Percentiles rank a stretch among this genome's conserved stretches.
These are phyloP conservation scores for Oryza glaberrima DNA, from an alignment of 176 grass and related monocot species.

Conservation along the genomic window DNA sequence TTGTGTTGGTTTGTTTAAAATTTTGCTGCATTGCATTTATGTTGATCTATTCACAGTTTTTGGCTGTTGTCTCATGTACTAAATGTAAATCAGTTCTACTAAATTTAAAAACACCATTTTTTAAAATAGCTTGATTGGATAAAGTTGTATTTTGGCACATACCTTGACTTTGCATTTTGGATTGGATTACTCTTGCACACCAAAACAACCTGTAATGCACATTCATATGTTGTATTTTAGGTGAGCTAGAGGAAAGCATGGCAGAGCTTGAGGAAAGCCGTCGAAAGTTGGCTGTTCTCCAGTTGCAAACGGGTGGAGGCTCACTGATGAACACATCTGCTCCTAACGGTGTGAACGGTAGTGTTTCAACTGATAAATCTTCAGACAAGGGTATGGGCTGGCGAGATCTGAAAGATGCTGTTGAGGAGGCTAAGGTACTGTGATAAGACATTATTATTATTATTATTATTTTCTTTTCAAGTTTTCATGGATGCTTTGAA, in stretches of 20 bases:
- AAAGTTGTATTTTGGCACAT: conserved; percentile 1
- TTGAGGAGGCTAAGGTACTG: conserved; percentile 88
- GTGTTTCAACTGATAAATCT: conserved; percentile 64
- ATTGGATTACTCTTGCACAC: background rate
- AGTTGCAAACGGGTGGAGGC: conserved; percentile 82
- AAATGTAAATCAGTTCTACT: background rate
- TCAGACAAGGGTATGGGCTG: conserved; percentile 73
- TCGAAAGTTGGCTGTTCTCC: conserved; percentile 89
- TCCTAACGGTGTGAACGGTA: conserved; percentile 69
- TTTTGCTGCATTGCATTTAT: conserved; percentile 18
- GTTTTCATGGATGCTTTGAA: conserved; percentile 25
- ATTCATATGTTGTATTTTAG: conserved; percentile 45
- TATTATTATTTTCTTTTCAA: background rate
- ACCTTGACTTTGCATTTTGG: background rate
- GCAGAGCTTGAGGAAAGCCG: conserved; percentile 92
- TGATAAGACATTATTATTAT: conserved; percentile 19
- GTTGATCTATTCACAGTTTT: conserved; percentile 15
- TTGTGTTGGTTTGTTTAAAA: conserved; percentile 12
- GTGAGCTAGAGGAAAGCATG: conserved; percentile 89
- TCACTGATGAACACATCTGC: conserved; percentile 58
- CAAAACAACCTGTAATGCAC: conserved; percentile 27
- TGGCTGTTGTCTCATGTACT: background rate
- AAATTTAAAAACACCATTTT: conserved; percentile 3
- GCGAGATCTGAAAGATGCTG: conserved; percentile 80
- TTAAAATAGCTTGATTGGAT: conserved; percentile 3